Evolutionary conservation across 2,329 filamentous ascomycete genomes (phyloP).

Genomic region (Helicocarpus griseus): DNA sequence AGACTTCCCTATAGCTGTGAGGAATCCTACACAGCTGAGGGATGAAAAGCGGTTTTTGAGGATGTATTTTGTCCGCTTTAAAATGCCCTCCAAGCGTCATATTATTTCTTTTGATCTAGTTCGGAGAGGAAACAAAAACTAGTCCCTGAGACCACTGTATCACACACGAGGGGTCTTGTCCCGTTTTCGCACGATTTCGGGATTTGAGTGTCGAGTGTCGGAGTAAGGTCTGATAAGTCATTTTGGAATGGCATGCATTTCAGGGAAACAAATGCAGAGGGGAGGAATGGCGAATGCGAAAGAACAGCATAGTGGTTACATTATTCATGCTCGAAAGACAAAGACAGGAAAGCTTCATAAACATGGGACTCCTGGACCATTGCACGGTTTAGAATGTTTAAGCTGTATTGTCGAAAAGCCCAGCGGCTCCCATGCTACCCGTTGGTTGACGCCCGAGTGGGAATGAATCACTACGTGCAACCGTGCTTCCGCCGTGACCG

Average conservation of each 20-base stretch:
- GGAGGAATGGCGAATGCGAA: constrained; percentile 1
- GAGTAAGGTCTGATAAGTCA: constrained; percentile 9
- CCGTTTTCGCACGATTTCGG: constrained; percentile 9
- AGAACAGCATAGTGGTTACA: neutral
- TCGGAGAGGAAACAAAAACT: constrained; percentile 87
- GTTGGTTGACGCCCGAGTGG: neutral
- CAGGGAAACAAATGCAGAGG: constrained; percentile 1
- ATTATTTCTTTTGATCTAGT: constrained; percentile 14
- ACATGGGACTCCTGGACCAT: neutral
- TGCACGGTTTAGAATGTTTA: neutral
- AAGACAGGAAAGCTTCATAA: neutral
- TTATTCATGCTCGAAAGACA: neutral
- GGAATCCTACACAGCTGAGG: constrained; percentile 27
- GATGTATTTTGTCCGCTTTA: constrained; percentile 91
- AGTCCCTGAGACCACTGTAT: constrained; percentile 79
- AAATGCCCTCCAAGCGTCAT: constrained; percentile 50
- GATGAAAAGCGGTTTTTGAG: constrained; percentile 71
- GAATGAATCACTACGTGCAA: neutral
- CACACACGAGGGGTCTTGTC: constrained; percentile 44
- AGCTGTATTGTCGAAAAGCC: neutral
- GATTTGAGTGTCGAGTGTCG: constrained; percentile 22
- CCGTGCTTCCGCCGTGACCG: neutral
- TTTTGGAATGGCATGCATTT: constrained; percentile 10
- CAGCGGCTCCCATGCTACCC: neutral
- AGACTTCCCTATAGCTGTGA: constrained; percentile 7